Evolutionary conservation across 495 filamentous ascomycete species (phyloP), one percentile per base, ranked within the genome.

Genomic region (Talaromyces liani): DNA sequence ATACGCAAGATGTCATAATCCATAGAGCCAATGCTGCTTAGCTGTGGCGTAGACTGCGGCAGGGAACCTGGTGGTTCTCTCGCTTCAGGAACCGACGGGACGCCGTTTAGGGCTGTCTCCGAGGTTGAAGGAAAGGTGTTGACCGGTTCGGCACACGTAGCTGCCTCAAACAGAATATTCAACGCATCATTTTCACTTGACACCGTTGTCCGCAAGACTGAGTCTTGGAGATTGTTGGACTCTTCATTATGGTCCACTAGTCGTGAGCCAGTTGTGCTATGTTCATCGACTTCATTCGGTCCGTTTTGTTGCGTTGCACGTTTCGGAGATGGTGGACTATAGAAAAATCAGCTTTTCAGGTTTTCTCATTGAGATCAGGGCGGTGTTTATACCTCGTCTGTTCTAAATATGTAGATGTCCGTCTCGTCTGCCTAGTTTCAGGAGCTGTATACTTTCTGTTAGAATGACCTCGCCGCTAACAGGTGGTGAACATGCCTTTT

Each of bases 141-240:
- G 14, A 70, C 61, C 6, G 63, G 61, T 49, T 72, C 70, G 36
- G 64, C 31, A 51, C 69, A 65, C 57, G 71, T 64, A 14, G 74
- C 73, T 2, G 75, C 73, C 41, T 73, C 72, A 58, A 74, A 78
- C 3, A 78, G 61, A 12, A 76, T 72, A 57, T 74, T 69, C 57
- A 76, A 66, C 1, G 75, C 74, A 62, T 76, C 75, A 18, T 69
- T 74, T 18, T 73, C 70, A 49, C 65, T 71, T 7, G 69, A 71
- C 4, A 73, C 66, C 8, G 69, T 67, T 34, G 56, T 69, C 31
- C 66, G 60, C 14, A 70, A 51, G 18, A 69, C 65, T 1, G 67
- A 67, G 8, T 65, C 61, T 10, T 67, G 64, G 6, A 69, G 61
- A 53, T 63, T 55, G 10, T 31, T 8, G 22, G 49, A 7, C 22